Base-by-base conservation (phyloP, 2,329 filamentous ascomycete species). In the Didymellaceae sp. region DNA sequence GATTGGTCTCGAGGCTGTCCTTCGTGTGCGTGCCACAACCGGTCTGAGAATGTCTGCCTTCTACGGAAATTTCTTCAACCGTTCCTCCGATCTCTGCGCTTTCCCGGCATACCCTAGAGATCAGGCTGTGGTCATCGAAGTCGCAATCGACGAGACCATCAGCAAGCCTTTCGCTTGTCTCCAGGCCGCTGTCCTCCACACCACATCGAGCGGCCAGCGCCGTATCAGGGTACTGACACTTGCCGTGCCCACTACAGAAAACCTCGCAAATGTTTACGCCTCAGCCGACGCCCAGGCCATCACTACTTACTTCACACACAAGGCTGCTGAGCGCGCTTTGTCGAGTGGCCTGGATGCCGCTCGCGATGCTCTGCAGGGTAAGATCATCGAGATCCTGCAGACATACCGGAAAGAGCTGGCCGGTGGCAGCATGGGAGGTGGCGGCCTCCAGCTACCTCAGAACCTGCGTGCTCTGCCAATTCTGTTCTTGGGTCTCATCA, bases 31-130 rank as follows among this genome's bases (percentile, higher is more conserved):
- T 60, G 94, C 94, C 14, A 97, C 92, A 2, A 97, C 92, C 18
- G 94, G 94, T 43, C 78, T 99, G 52, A 86, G 94, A 45, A 97
- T 97, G 89, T 96, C 87, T 77, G 92, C 93, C 2, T 99, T 99
- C 77, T 99, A 97, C 74, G 94, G 94, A 62, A 99, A 99, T 78
- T 99, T 99, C 77, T 99, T 99, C 82, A 99, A 97, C 79, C 85
- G 94, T 63, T 96, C 91, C 71, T 97, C 92, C 13, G 94, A 99
- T 77, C 85, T 99, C 24, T 97, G 94, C 73, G 94, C 94, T 10
- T 99, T 99, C 82, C 94, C 94, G 1, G 92, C 94, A 0, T 97
- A 99, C 80, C 94, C 94, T 24, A 88, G 94, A 70, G 94, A 99
- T 67, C 94, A 99, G 74, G 91, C 90, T 57, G 97, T 97, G 70